Conservation (phyloP, 1,139 yeast genomes). For the Saccharomyces hybrid region DNA sequence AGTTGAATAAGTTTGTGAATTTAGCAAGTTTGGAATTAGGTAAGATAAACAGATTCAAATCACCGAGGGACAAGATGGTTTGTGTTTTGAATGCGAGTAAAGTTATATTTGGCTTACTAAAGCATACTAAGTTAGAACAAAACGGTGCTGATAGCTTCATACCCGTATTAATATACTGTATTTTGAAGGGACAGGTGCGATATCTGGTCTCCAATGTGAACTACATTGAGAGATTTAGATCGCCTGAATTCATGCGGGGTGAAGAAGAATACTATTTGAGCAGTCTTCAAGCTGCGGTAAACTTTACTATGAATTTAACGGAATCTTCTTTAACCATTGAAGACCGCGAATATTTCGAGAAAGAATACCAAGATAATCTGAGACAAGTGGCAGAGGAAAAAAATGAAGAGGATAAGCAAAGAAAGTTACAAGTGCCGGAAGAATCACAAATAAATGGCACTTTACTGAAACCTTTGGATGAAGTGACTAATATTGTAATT, state of each 20-base stretch:
- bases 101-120: slow-evolving; percentile 78
- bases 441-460: slow-evolving; percentile 9
- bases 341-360: slow-evolving; percentile 48
- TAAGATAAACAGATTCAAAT: slow-evolving; percentile 74
- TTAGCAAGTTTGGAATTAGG: slow-evolving; percentile 65
- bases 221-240: slow-evolving; percentile 79
- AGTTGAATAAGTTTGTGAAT: slow-evolving; percentile 54
- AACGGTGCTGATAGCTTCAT: slow-evolving; percentile 92
- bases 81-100: slow-evolving; percentile 88
- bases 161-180: slow-evolving; percentile 74
- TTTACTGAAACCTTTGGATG: slow-evolving; percentile 27
- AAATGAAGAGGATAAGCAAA: slow-evolving; percentile 1
- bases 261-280: slow-evolving; percentile 85
- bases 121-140: slow-evolving; percentile 51
- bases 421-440: neutral
- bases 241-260: slow-evolving; percentile 68
- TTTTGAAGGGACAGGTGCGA: slow-evolving; percentile 59
- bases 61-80: slow-evolving; percentile 91
- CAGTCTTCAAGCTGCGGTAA: slow-evolving; percentile 78
- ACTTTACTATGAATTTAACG: slow-evolving; percentile 59
- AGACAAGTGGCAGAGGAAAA: slow-evolving; percentile 2
- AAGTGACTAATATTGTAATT: slow-evolving; percentile 23
- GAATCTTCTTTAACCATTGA: slow-evolving; percentile 54
- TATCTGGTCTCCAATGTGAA: slow-evolving; percentile 67
- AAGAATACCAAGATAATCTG: slow-evolving; percentile 36